Base-by-base conservation (phyloP, 768 basidiomycete species). In the Agrocybe praecox region DNA sequence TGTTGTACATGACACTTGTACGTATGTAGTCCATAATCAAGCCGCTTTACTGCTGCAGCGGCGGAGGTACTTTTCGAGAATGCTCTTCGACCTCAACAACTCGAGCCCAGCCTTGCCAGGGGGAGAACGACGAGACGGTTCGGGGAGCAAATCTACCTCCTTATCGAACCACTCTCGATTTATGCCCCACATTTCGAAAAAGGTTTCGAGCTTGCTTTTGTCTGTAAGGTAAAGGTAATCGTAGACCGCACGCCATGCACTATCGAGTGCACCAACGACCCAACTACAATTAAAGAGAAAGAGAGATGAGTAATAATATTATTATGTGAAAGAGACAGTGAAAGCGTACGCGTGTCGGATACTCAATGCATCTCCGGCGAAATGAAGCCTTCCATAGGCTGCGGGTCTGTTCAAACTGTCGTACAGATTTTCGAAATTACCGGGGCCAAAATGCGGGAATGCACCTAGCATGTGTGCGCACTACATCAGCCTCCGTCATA, bases 391-490 rank as follows among this genome's bases (percentile, higher is more conserved):
- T 22, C 55, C 55, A 23, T 56, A 49, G 1, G 55, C 42, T 24
- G 49, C 55, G 5, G 55, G 55, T 23, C 51, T 56, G 44, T 49
- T 56, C 21, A 56, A 51, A 12, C 51, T 19, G 14, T 46, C 32
- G 32, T 56, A 56, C 8, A 56, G 42, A 42, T 51, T 49, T 22
- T 44, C 46, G 55, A 56, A 56, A 19, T 56, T 49, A n/a, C 55
- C 55, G 11, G 55, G 44, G n/a, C 44, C 43, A 9, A 56, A 56
- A 34, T 51, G 36, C 12, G 55, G 49, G 33, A 51, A 56, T 24
- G 49, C 49, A 22, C 26, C 26, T 29, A 29, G 26, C n/a, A n/a
- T n/a, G n/a, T n/a, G n/a, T 4, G 26, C 26, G 26, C 26, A 29
- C 26, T n/a, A n/a, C 26, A 9, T 29, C 26, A 29, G 26, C 26